A percentile compares a stretch with the other conserved stretches of the same genome.
Evolutionary conservation across 1,139 yeast genomes (phyloP).

Genomic region (Groenewaldozyma sp.): DNA sequence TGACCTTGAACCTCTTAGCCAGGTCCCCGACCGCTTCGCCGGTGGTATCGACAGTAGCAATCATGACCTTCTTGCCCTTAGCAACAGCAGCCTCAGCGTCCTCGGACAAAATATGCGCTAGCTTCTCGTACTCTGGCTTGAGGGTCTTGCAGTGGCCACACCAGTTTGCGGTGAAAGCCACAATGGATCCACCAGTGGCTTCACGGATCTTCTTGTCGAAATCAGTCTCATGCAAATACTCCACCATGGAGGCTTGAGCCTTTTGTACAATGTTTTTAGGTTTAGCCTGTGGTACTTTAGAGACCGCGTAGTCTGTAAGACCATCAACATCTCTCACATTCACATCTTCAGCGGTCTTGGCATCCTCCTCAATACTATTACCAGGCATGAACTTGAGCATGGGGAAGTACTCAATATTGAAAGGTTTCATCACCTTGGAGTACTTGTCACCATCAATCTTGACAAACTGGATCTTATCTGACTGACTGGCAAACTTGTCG

Average conservation of each 20-base stretch:
- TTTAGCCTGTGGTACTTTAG: conserved; percentile 37
- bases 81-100: conserved; percentile 36
- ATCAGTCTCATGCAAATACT: conserved; percentile 30
- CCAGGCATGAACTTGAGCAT: conserved; percentile 51
- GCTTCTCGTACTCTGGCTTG: conserved; percentile 54
- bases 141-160: conserved; percentile 68
- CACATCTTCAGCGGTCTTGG: conserved; percentile 21
- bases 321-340: conserved; percentile 35
- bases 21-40: conserved; percentile 38
- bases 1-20: conserved; percentile 36
- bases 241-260: conserved; percentile 25
- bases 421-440: conserved; percentile 45
- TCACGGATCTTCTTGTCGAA: conserved; percentile 21
- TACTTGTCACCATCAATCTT: conserved; percentile 63
- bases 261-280: conserved; percentile 28
- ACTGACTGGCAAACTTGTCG: conserved; percentile 36
- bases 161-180: conserved; percentile 62
- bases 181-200: conserved; percentile 22
- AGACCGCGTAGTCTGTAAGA: conserved; percentile 38
- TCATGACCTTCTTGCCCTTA: too few relatives aligned
- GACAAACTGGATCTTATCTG: conserved; percentile 37
- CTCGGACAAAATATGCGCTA: conserved; percentile 41
- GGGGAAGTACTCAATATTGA: conserved; percentile 56
- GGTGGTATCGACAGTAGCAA: conserved; percentile 42
- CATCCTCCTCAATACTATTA: conserved; percentile 15